Conservation (phyloP, 768 basidiomycete genomes). For the Suillus discolor region DNA sequence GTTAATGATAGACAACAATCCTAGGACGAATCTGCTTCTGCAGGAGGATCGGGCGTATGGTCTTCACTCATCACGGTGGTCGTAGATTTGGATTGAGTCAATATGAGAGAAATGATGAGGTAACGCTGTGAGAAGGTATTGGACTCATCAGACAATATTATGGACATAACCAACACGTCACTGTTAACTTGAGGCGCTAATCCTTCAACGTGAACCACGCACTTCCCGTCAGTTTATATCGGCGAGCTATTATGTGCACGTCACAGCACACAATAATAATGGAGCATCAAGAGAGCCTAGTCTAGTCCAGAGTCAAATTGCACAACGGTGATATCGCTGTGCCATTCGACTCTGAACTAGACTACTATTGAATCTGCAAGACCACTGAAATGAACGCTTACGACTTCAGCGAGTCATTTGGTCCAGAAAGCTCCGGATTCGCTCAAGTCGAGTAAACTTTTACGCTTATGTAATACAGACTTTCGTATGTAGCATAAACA, state of each 20-base stretch:
- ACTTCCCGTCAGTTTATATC: neutral
- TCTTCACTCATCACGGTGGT: neutral
- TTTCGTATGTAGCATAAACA: neutral
- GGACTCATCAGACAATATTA: neutral
- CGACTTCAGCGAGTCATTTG: no score
- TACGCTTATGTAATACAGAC: neutral
- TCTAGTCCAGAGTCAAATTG: no score
- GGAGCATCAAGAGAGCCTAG: no score
- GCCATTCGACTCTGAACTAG: no score
- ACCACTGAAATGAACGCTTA: no score
- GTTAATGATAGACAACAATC: no score
- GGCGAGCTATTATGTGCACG: no score
- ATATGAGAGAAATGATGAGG: neutral
- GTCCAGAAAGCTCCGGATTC: no score
- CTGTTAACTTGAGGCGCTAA: neutral
- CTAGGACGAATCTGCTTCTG: neutral
- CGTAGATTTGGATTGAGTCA: neutral
- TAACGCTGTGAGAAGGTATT: neutral
- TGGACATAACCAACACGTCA: neutral
- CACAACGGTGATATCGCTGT: no score
- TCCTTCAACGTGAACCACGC: neutral
- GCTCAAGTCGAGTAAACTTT: neutral
- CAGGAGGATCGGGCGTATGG: neutral
- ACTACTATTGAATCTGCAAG: no score
- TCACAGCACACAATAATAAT: neutral